Percentiles rank a stretch among this genome's conserved stretches.
phyloP scores from a whole-genome alignment of 805 yeast species.

The Naumovozyma baii region DNA sequence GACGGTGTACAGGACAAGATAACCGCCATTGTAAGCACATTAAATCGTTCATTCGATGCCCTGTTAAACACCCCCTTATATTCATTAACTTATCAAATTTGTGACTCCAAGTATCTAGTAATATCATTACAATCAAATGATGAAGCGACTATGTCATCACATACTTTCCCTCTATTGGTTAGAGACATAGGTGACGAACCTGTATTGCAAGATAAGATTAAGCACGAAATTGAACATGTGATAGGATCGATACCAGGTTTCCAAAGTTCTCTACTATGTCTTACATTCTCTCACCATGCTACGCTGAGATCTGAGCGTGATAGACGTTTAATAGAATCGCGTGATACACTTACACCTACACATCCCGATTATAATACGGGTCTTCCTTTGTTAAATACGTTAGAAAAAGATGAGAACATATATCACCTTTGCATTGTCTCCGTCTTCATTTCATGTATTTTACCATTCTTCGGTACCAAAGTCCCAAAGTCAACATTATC shows the following conservation, averaged over 20 bases:
- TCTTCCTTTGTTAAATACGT: no score
- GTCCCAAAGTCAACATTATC: no score
- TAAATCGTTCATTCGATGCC: neutral
- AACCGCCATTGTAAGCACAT: neutral
- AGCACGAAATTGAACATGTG: neutral
- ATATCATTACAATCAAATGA: slow-evolving; percentile 9
- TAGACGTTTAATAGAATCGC: neutral
- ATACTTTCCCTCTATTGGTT: slow-evolving; percentile 2
- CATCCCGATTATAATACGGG: no score
- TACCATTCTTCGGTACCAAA: slow-evolving; percentile 3
- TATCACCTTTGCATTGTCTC: slow-evolving; percentile 6
- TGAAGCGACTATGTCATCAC: neutral
- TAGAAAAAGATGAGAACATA: neutral
- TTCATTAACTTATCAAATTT: slow-evolving; percentile 5
- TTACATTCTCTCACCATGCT: slow-evolving; percentile 4
- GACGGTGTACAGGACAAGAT: neutral
- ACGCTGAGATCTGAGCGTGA: neutral
- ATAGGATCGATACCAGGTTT: slow-evolving; percentile 1
- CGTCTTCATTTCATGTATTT: neutral
- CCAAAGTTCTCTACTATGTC: slow-evolving; percentile 3
- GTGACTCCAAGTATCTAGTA: slow-evolving; percentile 4
- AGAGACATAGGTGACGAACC: neutral
- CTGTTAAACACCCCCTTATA: slow-evolving; percentile 3
- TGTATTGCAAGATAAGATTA: neutral
- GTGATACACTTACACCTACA: no score